phyloP scores from a whole-genome alignment of 345 rosid genomes.

The Camelina neglecta region DNA sequence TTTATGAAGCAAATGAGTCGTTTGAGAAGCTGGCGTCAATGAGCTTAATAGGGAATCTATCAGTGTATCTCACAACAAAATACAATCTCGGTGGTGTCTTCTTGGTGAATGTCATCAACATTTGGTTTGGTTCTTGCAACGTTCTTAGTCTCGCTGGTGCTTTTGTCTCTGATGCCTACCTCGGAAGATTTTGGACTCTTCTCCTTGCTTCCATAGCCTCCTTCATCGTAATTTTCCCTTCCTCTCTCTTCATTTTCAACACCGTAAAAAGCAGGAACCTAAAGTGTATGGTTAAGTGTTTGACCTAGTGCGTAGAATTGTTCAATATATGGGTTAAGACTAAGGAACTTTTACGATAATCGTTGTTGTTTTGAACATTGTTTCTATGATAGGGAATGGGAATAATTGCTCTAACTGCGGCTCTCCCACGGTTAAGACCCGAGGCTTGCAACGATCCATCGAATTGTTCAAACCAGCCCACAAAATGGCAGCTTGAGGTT shows the following conservation, averaged over 20 bases:
- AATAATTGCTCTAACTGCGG: conserved; percentile 60
- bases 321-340: background rate
- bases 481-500: conserved; percentile 54
- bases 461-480: conserved; percentile 46
- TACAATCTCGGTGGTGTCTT: conserved; percentile 65
- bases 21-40: conserved; percentile 81
- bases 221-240: conserved; percentile 50
- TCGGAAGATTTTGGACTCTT: conserved; percentile 66
- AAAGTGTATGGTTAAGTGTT: background rate
- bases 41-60: conserved; percentile 62
- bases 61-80: conserved; percentile 54
- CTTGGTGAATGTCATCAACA: conserved; percentile 57
- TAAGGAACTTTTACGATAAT: background rate
- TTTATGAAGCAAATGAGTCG: conserved; percentile 61
- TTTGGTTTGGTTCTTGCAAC: conserved; percentile 70
- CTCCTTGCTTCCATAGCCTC: conserved; percentile 59
- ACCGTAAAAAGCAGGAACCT: background rate
- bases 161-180: conserved; percentile 61
- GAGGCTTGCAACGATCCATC: conserved; percentile 43
- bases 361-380: background rate
- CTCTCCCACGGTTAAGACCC: conserved; percentile 52
- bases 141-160: conserved; percentile 66
- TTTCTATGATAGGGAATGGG: conserved; percentile 62
- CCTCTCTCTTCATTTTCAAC: conserved; percentile 1
- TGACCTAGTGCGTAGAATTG: background rate